A percentile compares a stretch with the other conserved stretches of the same genome.
Evolutionary conservation across 176 grass and related monocot species (phyloP).

Genomic region (Saccharum spontaneum): DNA sequence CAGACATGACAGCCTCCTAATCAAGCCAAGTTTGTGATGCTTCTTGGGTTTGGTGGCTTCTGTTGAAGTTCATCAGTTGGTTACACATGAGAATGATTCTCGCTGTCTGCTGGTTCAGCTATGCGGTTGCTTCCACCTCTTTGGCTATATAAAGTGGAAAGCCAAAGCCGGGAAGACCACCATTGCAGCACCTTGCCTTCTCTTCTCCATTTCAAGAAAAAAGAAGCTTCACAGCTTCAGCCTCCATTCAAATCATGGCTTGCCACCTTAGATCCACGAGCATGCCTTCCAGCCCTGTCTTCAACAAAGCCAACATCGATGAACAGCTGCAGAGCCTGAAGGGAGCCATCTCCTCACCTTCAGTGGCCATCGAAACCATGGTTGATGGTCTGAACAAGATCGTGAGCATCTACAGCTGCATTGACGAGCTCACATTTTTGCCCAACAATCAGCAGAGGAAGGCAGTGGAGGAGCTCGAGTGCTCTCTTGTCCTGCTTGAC

Average conservation of each 20-base stretch:
- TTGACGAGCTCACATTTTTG: conserved; percentile 32
- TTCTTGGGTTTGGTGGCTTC: neutral
- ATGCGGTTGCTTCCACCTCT: neutral
- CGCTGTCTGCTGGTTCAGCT: conserved; percentile 8
- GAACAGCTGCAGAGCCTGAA: conserved; percentile 16
- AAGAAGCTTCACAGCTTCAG: neutral
- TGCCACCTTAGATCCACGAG: neutral
- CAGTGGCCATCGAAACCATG: neutral
- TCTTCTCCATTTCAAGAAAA: conserved; percentile 2
- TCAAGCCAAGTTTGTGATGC: neutral
- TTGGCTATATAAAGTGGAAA: conserved; percentile 17
- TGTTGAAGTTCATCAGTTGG: neutral
- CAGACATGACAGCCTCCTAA: conserved; percentile 19
- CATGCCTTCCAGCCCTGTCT: conserved; percentile 7
- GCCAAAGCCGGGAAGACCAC: neutral
- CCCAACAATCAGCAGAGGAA: conserved; percentile 48
- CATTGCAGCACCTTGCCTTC: neutral
- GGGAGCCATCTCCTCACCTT: conserved; percentile 13
- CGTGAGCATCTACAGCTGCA: conserved; percentile 27
- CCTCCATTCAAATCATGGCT: neutral
- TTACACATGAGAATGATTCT: conserved; percentile 18
- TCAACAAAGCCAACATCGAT: neutral
- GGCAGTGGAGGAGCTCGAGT: conserved; percentile 51
- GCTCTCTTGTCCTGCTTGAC: conserved; percentile 47
- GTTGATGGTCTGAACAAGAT: conserved; percentile 7